Percentiles rank a stretch among this genome's conserved stretches.
Conservation (phyloP, 345 rosid species). For the Cardamine resedifolia region DNA sequence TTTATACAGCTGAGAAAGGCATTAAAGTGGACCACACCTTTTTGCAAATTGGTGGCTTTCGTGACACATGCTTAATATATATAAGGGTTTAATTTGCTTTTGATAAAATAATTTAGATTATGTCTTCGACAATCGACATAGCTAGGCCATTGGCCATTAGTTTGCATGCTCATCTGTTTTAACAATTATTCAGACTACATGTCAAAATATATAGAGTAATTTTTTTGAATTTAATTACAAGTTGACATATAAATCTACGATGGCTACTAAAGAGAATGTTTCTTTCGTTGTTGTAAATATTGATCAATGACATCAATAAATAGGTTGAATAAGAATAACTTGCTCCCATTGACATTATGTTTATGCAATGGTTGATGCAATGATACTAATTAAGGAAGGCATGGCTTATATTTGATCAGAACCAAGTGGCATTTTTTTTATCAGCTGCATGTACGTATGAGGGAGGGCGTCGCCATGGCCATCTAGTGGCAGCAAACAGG, state of each 20-base stretch:
- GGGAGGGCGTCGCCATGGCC: slow-evolving; percentile 26
- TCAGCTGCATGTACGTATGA: background rate
- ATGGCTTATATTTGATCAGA: background rate
- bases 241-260: background rate
- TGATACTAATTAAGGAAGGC: background rate
- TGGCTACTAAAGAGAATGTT: background rate
- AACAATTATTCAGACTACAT: background rate
- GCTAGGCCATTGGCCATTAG: slow-evolving; percentile 8
- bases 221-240: background rate
- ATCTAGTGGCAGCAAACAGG: slow-evolving; percentile 23
- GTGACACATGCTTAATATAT: slow-evolving; percentile 22
- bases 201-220: too few relatives aligned
- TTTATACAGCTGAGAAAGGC: slow-evolving; percentile 52
- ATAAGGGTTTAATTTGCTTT: slow-evolving; percentile 30
- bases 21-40: slow-evolving; percentile 45
- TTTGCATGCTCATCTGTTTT: background rate
- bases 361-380: slow-evolving; percentile 2
- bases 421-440: background rate
- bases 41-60: slow-evolving; percentile 37
- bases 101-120: slow-evolving; percentile 40
- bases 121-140: slow-evolving; percentile 33
- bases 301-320: background rate
- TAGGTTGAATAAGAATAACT: background rate
- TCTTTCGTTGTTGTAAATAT: background rate
- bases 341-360: background rate